These are phyloP conservation scores for Pyrenula aspistea DNA, from an alignment of 495 filamentous ascomycete genomes.

Conservation along the genomic window DNA sequence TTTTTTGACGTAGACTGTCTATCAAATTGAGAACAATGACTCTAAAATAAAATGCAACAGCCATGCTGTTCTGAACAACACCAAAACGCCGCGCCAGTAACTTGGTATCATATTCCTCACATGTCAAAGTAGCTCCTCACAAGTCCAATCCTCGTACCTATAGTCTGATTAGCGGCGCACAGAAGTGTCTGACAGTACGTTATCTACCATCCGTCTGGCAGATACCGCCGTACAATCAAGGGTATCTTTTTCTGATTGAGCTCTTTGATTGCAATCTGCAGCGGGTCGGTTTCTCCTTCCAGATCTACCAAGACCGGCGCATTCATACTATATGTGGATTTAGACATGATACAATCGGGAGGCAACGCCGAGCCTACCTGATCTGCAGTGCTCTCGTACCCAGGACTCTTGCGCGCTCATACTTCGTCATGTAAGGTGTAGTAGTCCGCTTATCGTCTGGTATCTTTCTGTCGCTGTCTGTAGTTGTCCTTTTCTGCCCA, in stretches of 20 bases:
- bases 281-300: slow-evolving; percentile 93
- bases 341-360: background rate
- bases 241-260: slow-evolving; percentile 97
- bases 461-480: slow-evolving; percentile 77
- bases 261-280: slow-evolving; percentile 96
- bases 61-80: too few species aligned
- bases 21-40: too few species aligned
- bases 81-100: background rate
- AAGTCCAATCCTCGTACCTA: slow-evolving; percentile 99
- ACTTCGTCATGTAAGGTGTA: slow-evolving; percentile 99
- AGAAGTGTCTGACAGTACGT: background rate
- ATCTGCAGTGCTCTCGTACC: slow-evolving; percentile 93
- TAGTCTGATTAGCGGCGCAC: background rate
- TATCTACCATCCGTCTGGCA: slow-evolving; percentile 92
- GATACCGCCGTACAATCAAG: slow-evolving; percentile 81
- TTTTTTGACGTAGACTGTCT: too few species aligned
- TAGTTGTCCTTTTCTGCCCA: slow-evolving; percentile 38
- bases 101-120: background rate
- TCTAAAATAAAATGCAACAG: too few species aligned
- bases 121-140: slow-evolving; percentile 70
- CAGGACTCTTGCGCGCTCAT: slow-evolving; percentile 85
- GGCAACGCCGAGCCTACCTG: slow-evolving; percentile 45
- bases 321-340: slow-evolving; percentile 60
- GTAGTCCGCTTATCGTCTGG: slow-evolving; percentile 79
- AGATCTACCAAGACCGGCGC: slow-evolving; percentile 93